Evolutionary conservation across 805 yeast genomes (phyloP).

Genomic region (Ogataea thermomethanolica): DNA sequence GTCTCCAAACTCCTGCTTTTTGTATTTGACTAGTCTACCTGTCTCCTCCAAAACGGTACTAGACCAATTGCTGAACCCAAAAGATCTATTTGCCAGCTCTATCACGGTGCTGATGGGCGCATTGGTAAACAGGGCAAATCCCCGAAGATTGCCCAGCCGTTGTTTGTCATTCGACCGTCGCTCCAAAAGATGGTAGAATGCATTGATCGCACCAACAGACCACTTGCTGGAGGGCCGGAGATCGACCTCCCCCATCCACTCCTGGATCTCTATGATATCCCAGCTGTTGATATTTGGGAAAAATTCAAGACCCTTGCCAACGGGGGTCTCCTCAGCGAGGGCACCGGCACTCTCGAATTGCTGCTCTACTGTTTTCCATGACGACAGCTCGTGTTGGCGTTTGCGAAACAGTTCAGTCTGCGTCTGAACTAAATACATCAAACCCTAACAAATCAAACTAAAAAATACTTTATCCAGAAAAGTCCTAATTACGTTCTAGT

Average conservation of each 20-base stretch:
- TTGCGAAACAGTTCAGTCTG: conserved; percentile 3
- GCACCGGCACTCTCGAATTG: not conserved
- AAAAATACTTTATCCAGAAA: too few species aligned
- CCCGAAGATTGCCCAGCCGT: conserved; percentile 5
- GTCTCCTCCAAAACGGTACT: conserved; percentile 32
- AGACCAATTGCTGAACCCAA: conserved; percentile 54
- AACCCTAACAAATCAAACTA: too few species aligned
- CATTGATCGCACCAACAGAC: conserved; percentile 23
- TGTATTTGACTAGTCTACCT: conserved; percentile 13
- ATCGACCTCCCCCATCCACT: conserved; percentile 16
- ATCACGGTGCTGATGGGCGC: conserved; percentile 27
- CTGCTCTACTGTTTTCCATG: conserved; percentile 9
- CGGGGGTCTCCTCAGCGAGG: not conserved
- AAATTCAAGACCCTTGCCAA: conserved; percentile 8
- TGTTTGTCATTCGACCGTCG: conserved; percentile 14
- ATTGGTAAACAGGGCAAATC: conserved; percentile 15
- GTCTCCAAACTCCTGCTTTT: conserved; percentile 16
- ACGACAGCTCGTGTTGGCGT: not conserved
- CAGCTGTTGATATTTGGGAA: conserved; percentile 20
- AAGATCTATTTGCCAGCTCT: conserved; percentile 42
- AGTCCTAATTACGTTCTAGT: conserved; percentile 1
- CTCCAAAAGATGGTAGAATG: conserved; percentile 18
- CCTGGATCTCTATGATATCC: conserved; percentile 25
- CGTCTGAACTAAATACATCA: conserved; percentile 9
- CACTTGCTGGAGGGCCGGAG: conserved; percentile 26